phyloP scores from a whole-genome alignment of 1,284 basidiomycete genomes.

The Anthracocystis setariae region DNA sequence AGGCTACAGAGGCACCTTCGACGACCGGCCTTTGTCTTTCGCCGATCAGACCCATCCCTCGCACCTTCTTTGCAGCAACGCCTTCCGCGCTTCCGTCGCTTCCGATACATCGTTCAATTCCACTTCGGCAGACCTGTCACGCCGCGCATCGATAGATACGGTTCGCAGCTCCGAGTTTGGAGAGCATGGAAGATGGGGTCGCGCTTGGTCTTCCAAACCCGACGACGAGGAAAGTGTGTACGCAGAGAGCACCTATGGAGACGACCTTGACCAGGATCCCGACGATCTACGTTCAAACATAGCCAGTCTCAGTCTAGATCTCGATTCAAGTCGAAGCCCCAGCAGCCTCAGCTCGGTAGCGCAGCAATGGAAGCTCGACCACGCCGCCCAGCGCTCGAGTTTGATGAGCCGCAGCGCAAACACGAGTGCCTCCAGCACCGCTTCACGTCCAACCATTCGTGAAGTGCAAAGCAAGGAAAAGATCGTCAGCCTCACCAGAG shows the following conservation, averaged over 20 bases:
- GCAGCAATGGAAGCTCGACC: constrained; percentile 33
- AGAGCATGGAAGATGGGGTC: constrained; percentile 56
- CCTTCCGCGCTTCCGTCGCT: constrained; percentile 53
- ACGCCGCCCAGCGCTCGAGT: constrained; percentile 5
- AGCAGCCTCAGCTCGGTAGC: constrained; percentile 31
- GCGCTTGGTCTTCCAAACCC: constrained; percentile 51
- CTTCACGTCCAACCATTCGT: constrained; percentile 28
- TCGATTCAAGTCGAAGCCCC: constrained; percentile 18
- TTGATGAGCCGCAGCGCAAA: neutral
- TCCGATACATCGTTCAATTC: constrained; percentile 55
- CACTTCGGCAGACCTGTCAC: constrained; percentile 15
- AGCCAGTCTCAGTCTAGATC: constrained; percentile 12
- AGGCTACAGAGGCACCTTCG: constrained; percentile 36
- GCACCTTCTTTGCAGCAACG: constrained; percentile 34
- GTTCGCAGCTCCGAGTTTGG: constrained; percentile 61
- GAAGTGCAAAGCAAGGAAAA: constrained; percentile 42
- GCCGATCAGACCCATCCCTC: constrained; percentile 15
- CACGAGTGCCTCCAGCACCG: neutral
- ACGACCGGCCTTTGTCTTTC: constrained; percentile 17
- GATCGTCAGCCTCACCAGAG: constrained; percentile 51
- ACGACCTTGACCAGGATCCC: constrained; percentile 17
- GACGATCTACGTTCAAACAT: neutral
- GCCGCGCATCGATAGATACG: constrained; percentile 54
- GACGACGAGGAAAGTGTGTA: constrained; percentile 60
- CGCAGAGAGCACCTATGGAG: constrained; percentile 38